These are phyloP conservation scores for Diaporthe aspalathi DNA, from an alignment of 2,329 filamentous ascomycete species.

Conservation along the genomic window DNA sequence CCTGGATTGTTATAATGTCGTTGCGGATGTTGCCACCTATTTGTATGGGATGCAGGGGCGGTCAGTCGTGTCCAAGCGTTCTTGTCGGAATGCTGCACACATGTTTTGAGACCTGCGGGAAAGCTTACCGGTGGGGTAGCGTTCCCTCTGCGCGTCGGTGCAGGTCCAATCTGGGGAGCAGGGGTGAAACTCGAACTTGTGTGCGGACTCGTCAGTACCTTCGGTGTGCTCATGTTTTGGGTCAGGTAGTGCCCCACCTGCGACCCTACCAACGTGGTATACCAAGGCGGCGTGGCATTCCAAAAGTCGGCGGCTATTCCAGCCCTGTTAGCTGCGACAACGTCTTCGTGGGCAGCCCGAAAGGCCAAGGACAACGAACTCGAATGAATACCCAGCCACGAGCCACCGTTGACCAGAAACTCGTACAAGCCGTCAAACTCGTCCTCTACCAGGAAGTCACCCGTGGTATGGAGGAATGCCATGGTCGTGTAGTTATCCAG, in stretches of 20 bases:
- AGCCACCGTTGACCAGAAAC: background rate
- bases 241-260: background rate
- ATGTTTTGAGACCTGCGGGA: too few relatives aligned
- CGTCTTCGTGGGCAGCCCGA: background rate
- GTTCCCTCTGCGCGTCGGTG: conserved; percentile 1
- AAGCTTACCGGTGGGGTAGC: background rate
- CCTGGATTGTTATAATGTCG: conserved; percentile 1
- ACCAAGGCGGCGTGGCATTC: conserved; percentile 11
- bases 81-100: background rate
- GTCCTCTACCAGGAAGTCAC: background rate
- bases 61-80: background rate
- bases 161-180: conserved; percentile 14
- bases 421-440: conserved; percentile 9
- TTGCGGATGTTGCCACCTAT: background rate
- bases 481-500: conserved; percentile 3
- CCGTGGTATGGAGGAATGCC: conserved; percentile 1
- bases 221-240: background rate
- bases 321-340: background rate
- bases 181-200: conserved; percentile 11
- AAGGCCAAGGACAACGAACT: background rate
- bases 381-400: conserved; percentile 5
- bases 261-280: background rate
- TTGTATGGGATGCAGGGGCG: background rate
- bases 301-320: conserved; percentile 2
- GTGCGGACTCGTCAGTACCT: background rate